A percentile compares a stretch with the other conserved stretches of the same genome.
phyloP scores from a whole-genome alignment of 2,329 filamentous ascomycete species.

The Aschersonia sp. region DNA sequence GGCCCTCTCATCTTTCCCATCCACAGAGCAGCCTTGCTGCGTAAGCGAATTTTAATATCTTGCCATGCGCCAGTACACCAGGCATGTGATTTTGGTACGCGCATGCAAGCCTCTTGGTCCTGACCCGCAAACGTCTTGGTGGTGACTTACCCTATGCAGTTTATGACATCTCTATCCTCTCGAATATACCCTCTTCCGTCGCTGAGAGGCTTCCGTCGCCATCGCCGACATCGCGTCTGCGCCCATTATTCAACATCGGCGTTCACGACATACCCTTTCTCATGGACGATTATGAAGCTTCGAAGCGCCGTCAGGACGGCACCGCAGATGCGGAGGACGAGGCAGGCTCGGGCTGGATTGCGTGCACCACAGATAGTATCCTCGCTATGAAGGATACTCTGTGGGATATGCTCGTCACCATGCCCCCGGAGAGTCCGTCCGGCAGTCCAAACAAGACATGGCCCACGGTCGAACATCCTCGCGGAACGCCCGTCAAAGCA shows the following conservation, averaged over 20 bases:
- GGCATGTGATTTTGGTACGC: constrained; percentile 75
- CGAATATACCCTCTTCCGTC: constrained; percentile 68
- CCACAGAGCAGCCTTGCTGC: constrained; percentile 70
- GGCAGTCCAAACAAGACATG: constrained; percentile 49
- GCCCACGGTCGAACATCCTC: constrained; percentile 58
- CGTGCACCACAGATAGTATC: constrained; percentile 91
- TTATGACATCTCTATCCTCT: constrained; percentile 85
- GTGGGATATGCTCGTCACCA: constrained; percentile 78
- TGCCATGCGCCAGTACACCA: constrained; percentile 74
- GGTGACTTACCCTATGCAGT: constrained; percentile 37
- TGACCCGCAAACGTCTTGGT: neutral
- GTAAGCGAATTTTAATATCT: constrained; percentile 79
- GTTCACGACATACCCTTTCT: constrained; percentile 83
- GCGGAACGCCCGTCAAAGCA: constrained; percentile 57
- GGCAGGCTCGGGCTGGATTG: constrained; percentile 62
- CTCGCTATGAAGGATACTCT: constrained; percentile 72
- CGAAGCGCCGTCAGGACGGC: constrained; percentile 21
- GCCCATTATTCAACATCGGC: constrained; percentile 82
- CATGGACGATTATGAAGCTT: constrained; percentile 40
- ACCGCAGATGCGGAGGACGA: constrained; percentile 28
- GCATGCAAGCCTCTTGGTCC: constrained; percentile 4
- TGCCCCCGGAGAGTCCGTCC: constrained; percentile 50
- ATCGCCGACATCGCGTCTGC: constrained; percentile 49
- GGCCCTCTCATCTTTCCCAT: constrained; percentile 87
- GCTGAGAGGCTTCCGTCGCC: constrained; percentile 51